Evolutionary conservation across 2,329 filamentous ascomycete genomes (phyloP), one percentile per base, ranked within the genome.

Genomic region (Aureobasidium melanogenum): DNA sequence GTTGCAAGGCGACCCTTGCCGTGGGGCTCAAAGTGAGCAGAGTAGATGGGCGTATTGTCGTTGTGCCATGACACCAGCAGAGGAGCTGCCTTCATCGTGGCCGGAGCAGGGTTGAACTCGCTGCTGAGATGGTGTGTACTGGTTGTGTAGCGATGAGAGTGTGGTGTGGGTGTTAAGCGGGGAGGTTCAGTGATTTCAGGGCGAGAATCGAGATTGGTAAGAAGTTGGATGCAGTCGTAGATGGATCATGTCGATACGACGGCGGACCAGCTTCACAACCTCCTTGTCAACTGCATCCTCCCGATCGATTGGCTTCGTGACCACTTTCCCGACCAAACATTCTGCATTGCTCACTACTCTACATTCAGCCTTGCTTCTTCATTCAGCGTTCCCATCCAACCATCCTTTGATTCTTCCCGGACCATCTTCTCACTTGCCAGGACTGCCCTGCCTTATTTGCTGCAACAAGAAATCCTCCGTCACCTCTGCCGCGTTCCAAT

Each of bases 11-110:
- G 86, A 59, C 91, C 91, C 75, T 94, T 97, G 66, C 91, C 91
- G 71, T 90, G 83, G 51, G 90, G 90, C 73, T 99, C 93, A 73
- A 97, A 99, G 75, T 97, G 93, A 68, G 91, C 91, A 46, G 93
- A 97, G 79, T 97, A 99, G 73, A 99, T 92, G 63, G 94, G 94
- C 69, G 90, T 86, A 77, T 95, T 96, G 72, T 96, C 90, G 75
- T 97, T 90, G 77, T 99, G 95, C 94, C 94, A 99, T 80, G 95
- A 91, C 78, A 99, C 93, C 73, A 97, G 93, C 68, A 99, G 83
- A 69, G 94, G 93, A 71, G 91, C 88, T 72, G 91, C 92, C 84
- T 96, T 97, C 94, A 99, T 99, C 55, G 62, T 70, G 67, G 14
- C 50, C 15, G 19, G 30, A 28, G 28, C 14, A 12, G 22, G 32